These are phyloP conservation scores for Scytalidium sp. DNA, from an alignment of 2,329 filamentous ascomycete genomes.

Conservation along the genomic window DNA sequence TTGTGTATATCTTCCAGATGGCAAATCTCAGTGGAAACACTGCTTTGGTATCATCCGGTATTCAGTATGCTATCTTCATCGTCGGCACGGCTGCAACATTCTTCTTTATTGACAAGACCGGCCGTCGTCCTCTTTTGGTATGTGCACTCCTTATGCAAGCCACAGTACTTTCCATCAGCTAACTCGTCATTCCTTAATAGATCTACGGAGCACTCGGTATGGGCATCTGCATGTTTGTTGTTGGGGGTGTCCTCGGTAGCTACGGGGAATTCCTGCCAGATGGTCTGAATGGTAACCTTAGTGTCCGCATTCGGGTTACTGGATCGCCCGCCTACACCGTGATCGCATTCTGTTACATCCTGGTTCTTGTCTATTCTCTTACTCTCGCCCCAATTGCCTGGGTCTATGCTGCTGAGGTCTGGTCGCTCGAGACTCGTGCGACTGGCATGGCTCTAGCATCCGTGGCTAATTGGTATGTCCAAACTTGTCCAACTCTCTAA, in stretches of 20 bases:
- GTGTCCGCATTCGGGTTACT: slow-evolving; percentile 49
- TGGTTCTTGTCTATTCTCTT: slow-evolving; percentile 62
- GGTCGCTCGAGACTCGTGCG: slow-evolving; percentile 58
- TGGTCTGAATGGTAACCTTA: slow-evolving; percentile 43
- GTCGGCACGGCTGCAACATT: slow-evolving; percentile 15
- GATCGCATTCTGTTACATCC: slow-evolving; percentile 63
- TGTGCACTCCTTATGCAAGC: too few species aligned
- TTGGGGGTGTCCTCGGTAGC: slow-evolving; percentile 39
- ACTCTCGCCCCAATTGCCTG: slow-evolving; percentile 62
- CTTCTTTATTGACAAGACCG: slow-evolving; percentile 23
- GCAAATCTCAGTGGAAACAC: slow-evolving; percentile 31
- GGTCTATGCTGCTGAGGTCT: slow-evolving; percentile 65
- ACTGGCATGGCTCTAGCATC: slow-evolving; percentile 57
- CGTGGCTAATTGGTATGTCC: slow-evolving; percentile 45
- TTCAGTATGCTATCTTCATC: slow-evolving; percentile 24
- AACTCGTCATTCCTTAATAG: background rate
- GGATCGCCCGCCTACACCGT: slow-evolving; percentile 56
- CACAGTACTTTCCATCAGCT: background rate
- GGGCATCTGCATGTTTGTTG: slow-evolving; percentile 43
- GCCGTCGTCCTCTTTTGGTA: slow-evolving; percentile 7
- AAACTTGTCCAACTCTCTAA: slow-evolving; percentile 12
- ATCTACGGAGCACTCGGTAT: slow-evolving; percentile 38
- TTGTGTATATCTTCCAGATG: slow-evolving; percentile 37
- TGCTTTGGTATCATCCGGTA: slow-evolving; percentile 24
- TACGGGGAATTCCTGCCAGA: slow-evolving; percentile 38